phyloP scores from a whole-genome alignment of 306 rosid genomes.

The Quercus mongolica region DNA sequence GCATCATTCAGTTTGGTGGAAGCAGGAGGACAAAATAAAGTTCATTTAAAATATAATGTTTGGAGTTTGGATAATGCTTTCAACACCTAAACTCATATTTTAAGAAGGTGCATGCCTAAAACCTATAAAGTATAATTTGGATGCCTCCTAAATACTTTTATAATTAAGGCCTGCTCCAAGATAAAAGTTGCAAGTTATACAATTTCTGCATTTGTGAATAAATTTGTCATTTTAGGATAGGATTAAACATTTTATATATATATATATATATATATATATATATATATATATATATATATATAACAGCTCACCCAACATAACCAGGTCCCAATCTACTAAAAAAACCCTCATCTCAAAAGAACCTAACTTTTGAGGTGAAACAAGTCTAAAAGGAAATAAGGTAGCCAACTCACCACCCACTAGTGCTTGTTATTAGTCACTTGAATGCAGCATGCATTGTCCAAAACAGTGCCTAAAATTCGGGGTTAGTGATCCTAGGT shows the following conservation, averaged over 20 bases:
- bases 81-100: conserved; percentile 6
- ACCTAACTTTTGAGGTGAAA: conserved; percentile 12
- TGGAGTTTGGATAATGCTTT: conserved; percentile 19
- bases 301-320: conserved; percentile 1
- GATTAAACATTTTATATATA: too few relatives aligned
- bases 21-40: conserved; percentile 6
- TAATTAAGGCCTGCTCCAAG: too few relatives aligned
- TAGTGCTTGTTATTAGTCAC: background rate
- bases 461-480: conserved; percentile 3
- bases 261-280: too few relatives aligned
- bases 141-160: too few relatives aligned
- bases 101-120: background rate
- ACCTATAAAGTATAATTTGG: too few relatives aligned
- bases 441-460: conserved; percentile 8
- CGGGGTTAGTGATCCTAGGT: conserved; percentile 17
- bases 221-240: background rate
- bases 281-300: too few relatives aligned
- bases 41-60: background rate
- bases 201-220: background rate
- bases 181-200: too few relatives aligned
- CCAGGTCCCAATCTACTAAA: conserved; percentile 11
- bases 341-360: conserved; percentile 15
- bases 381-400: background rate
- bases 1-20: conserved; percentile 1
- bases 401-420: background rate